Conservation (phyloP, 2,329 filamentous ascomycete species). For the Thelonectria olida region DNA sequence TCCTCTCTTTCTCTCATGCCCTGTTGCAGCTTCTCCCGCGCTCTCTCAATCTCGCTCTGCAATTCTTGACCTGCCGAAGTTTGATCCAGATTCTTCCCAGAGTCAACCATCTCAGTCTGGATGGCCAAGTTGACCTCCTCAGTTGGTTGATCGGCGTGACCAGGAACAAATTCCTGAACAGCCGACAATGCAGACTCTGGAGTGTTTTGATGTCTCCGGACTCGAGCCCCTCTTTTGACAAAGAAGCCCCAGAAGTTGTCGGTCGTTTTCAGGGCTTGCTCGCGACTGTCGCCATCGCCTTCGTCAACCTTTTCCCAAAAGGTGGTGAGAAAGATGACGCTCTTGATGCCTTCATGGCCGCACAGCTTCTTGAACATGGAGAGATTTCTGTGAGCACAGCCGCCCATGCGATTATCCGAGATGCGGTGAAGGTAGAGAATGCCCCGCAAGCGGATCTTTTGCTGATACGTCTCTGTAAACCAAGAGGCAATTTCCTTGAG, state of each 20-base stretch:
- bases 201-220: background rate
- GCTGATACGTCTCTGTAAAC: slow-evolving; percentile 8
- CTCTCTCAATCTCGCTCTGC: background rate
- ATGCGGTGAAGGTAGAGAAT: slow-evolving; percentile 20
- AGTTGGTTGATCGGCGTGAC: background rate
- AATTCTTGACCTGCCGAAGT: background rate
- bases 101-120: slow-evolving; percentile 11
- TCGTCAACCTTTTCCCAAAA: background rate
- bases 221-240: background rate
- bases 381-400: background rate
- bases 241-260: background rate
- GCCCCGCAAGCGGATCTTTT: slow-evolving; percentile 7
- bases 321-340: background rate
- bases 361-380: slow-evolving; percentile 5
- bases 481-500: slow-evolving; percentile 7
- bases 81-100: slow-evolving; percentile 1
- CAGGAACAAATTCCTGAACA: background rate
- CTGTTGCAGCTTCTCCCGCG: background rate
- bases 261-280: background rate
- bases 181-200: background rate
- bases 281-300: background rate
- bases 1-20: background rate
- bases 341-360: background rate
- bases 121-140: background rate
- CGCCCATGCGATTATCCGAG: slow-evolving; percentile 3